phyloP scores from a whole-genome alignment of 352 stramenopile genomes.

The Phytophthora lateralis region DNA sequence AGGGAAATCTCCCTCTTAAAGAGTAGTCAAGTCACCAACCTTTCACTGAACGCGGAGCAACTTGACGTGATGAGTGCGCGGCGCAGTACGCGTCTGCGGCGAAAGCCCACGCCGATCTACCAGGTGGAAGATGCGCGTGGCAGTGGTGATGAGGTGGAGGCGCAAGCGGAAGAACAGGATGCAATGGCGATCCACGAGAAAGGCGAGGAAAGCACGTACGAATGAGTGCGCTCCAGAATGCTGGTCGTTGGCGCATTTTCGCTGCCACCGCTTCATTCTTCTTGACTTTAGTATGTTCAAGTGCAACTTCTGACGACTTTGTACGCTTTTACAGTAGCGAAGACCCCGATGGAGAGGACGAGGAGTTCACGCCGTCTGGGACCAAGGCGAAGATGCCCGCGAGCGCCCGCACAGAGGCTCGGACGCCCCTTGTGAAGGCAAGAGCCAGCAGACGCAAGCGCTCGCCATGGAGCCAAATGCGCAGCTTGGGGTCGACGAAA shows the following conservation, averaged over 20 bases:
- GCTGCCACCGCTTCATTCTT: slow-evolving; percentile 2
- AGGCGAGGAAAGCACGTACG: slow-evolving; percentile 35
- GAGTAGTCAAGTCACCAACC: neutral
- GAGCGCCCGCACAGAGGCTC: slow-evolving; percentile 19
- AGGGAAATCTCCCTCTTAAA: slow-evolving; percentile 6
- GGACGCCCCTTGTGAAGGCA: slow-evolving; percentile 18
- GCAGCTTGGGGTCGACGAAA: slow-evolving; percentile 13
- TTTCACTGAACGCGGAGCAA: slow-evolving; percentile 9
- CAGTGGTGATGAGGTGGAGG: slow-evolving; percentile 23
- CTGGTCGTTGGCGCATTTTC: slow-evolving; percentile 22
- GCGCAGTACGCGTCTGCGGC: slow-evolving; percentile 66
- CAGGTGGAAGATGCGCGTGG: slow-evolving; percentile 62
- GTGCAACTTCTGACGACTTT: slow-evolving; percentile 15
- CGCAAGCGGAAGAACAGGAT: slow-evolving; percentile 25
- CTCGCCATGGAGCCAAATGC: slow-evolving; percentile 41
- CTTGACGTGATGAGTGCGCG: slow-evolving; percentile 43
- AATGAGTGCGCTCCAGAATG: slow-evolving; percentile 27
- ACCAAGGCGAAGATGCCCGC: slow-evolving; percentile 24
- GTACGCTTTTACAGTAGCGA: slow-evolving; percentile 19
- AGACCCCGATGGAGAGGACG: slow-evolving; percentile 33
- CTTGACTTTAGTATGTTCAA: slow-evolving; percentile 15
- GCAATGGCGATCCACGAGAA: slow-evolving; percentile 17
- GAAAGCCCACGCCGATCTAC: slow-evolving; percentile 73
- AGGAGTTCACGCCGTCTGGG: slow-evolving; percentile 37
- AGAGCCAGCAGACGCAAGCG: slow-evolving; percentile 31